phyloP scores from a whole-genome alignment of 208 protist genomes.

The Acanthamoeba polyphaga region DNA sequence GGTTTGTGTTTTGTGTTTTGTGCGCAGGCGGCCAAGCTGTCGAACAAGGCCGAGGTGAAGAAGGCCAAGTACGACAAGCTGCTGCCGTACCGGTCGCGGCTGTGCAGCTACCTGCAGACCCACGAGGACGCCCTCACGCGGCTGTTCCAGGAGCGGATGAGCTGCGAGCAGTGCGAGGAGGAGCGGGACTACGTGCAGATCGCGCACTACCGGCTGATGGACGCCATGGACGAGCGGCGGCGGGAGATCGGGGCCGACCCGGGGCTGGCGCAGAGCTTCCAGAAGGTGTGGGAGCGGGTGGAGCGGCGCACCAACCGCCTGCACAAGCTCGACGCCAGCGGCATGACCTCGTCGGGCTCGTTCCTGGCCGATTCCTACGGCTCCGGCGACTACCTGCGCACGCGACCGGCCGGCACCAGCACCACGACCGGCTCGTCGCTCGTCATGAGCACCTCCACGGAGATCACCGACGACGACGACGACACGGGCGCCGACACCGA shows the following conservation, averaged over 20 bases:
- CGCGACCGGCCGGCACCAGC: neutral
- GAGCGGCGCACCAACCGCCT: conserved; percentile 10
- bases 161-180: neutral
- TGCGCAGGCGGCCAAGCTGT: neutral
- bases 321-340: neutral
- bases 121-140: neutral
- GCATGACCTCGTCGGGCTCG: neutral
- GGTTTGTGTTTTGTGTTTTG: no score
- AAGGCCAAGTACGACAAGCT: conserved; percentile 6
- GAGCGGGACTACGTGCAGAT: neutral
- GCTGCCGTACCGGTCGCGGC: neutral
- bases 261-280: neutral
- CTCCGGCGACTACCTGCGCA: neutral
- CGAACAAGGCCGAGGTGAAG: neutral
- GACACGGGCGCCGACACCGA: neutral
- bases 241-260: conserved; percentile 2
- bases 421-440: neutral
- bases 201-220: neutral
- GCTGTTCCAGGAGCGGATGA: neutral
- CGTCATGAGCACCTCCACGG: neutral
- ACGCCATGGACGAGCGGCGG: neutral
- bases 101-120: neutral
- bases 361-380: neutral
- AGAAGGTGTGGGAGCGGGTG: conserved; percentile 2
- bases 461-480: neutral